Conservation (phyloP, 768 basidiomycete genomes). For the Cystofilobasidium bisporidii region DNA sequence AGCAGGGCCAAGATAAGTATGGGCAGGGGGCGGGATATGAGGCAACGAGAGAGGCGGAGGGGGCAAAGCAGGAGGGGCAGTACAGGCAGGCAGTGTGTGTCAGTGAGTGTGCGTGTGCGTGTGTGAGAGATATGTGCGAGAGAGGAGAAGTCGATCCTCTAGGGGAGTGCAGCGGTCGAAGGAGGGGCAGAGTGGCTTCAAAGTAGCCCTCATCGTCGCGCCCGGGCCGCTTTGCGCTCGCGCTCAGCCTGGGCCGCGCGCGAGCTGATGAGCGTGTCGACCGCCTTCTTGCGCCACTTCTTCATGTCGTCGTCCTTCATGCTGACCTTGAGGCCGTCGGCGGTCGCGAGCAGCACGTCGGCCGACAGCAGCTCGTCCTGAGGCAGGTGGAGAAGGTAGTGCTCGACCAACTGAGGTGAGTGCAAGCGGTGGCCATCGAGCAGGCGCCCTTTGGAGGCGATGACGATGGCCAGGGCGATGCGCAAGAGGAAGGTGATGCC, state of each 20-base stretch:
- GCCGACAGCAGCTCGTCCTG: constrained; percentile 20
- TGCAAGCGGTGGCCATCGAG: neutral
- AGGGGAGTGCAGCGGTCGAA: no score
- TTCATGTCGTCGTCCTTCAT: constrained; percentile 23
- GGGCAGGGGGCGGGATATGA: no score
- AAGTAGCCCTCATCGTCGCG: no score
- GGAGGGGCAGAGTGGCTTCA: no score
- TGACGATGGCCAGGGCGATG: constrained; percentile 18
- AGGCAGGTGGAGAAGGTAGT: constrained; percentile 8
- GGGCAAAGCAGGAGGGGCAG: no score
- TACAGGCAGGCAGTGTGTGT: no score
- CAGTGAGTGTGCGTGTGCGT: no score
- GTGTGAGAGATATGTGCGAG: no score
- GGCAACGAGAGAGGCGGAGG: no score
- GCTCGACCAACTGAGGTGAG: constrained; percentile 3
- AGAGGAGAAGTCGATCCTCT: no score
- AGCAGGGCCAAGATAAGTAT: no score
- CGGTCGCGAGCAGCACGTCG: constrained; percentile 9
- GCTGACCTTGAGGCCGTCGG: constrained; percentile 8
- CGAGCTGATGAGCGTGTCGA: constrained; percentile 11
- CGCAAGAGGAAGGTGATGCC: constrained; percentile 23
- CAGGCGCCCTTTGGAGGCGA: constrained; percentile 4
- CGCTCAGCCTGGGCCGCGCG: neutral
- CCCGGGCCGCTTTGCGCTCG: neutral
- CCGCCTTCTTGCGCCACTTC: constrained; percentile 8